These are phyloP conservation scores for Ceratocystis cacaofunesta DNA, from an alignment of 2,329 filamentous ascomycete species.

Conservation along the genomic window DNA sequence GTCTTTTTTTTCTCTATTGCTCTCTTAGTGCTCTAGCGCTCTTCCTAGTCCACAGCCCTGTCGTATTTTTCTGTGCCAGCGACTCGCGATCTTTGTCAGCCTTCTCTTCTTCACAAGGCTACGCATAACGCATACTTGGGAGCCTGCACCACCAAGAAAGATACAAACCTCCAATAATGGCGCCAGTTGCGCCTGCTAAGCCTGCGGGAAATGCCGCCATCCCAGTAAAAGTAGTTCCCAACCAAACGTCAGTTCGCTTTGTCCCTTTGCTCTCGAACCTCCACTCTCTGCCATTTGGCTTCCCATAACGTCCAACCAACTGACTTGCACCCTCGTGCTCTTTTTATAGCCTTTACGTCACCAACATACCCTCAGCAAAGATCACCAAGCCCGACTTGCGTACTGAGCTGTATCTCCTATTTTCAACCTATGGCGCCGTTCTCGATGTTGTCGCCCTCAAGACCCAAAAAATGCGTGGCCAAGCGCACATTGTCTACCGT, in stretches of 20 bases:
- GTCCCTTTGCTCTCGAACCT: conserved; percentile 3
- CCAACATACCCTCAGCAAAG: conserved; percentile 73
- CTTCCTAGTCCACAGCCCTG: conserved; percentile 2
- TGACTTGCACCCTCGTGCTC: background rate
- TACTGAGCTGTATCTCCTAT: conserved; percentile 78
- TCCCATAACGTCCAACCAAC: background rate
- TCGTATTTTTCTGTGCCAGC: conserved; percentile 3
- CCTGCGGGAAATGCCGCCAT: background rate
- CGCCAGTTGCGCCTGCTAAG: conserved; percentile 9
- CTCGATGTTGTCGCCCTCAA: conserved; percentile 84
- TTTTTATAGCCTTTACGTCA: conserved; percentile 61
- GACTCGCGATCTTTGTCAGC: conserved; percentile 15
- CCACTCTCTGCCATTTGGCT: background rate
- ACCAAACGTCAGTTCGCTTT: conserved; percentile 51
- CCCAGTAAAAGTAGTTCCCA: conserved; percentile 38
- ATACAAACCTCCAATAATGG: conserved; percentile 8
- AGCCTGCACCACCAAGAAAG: too few relatives aligned
- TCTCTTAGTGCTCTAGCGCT: background rate
- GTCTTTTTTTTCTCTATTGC: background rate
- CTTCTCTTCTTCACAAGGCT: conserved; percentile 14
- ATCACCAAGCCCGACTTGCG: conserved; percentile 79
- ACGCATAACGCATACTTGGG: conserved; percentile 21
- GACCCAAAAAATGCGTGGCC: conserved; percentile 83
- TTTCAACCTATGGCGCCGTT: conserved; percentile 83
- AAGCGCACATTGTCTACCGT: conserved; percentile 83